Conservation (phyloP, 768 basidiomycete genomes). For the Tulasnella sp. region DNA sequence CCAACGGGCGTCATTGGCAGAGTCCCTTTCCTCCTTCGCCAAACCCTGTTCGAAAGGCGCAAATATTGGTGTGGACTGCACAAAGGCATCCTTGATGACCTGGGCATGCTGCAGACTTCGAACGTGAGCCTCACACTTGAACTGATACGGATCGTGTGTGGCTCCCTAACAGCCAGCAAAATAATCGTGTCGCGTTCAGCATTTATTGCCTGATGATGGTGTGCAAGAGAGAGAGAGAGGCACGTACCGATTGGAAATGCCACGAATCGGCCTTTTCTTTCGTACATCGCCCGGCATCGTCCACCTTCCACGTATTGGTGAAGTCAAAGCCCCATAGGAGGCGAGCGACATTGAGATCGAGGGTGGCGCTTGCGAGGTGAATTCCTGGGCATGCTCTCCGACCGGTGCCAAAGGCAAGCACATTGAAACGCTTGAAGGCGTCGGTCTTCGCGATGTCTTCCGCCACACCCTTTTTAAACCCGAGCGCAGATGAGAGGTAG, state of each 20-base stretch:
- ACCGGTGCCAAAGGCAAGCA: neutral
- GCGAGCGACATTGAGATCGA: constrained; percentile 12
- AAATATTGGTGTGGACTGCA: neutral
- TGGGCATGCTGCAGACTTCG: neutral
- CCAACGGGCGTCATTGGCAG: neutral
- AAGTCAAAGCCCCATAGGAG: constrained; percentile 11
- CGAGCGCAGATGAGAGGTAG: constrained; percentile 23
- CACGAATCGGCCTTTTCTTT: neutral
- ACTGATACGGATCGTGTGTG: neutral
- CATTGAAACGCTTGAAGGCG: too few relatives aligned
- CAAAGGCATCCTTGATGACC: neutral
- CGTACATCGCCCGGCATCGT: neutral
- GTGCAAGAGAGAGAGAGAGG: neutral
- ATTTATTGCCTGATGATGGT: neutral
- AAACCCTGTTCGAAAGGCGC: constrained; percentile 7
- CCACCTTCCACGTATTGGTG: neutral
- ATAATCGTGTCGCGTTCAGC: too few relatives aligned
- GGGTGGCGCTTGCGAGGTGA: constrained; percentile 18
- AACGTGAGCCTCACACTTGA: neutral
- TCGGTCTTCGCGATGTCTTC: neutral
- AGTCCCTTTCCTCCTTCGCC: neutral
- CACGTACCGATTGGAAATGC: neutral
- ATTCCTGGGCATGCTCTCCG: constrained; percentile 21
- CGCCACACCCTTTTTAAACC: neutral
- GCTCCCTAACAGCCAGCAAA: neutral